Percentiles rank a stretch among this genome's conserved stretches.
Evolutionary conservation across 768 basidiomycete species (phyloP).

Genomic region (Rhizopogon rudus): DNA sequence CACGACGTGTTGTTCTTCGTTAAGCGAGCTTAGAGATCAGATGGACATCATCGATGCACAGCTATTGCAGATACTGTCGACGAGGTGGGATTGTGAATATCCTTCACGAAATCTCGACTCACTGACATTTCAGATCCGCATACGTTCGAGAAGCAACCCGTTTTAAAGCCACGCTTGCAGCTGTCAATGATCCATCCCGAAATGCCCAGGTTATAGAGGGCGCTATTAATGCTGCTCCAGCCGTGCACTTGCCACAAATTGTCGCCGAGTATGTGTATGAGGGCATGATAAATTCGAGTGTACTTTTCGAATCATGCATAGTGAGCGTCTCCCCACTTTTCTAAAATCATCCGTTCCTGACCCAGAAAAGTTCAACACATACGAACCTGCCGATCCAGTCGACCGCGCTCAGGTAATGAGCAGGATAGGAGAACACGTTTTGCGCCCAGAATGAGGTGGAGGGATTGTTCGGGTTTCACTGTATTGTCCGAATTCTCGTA

Average conservation of each 20-base stretch:
- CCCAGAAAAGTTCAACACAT: background rate
- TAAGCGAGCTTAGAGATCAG: slow-evolving; percentile 12
- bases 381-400: background rate
- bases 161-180: slow-evolving; percentile 14
- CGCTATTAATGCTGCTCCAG: slow-evolving; percentile 13
- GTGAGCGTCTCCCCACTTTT: slow-evolving; percentile 4
- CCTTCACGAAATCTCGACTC: background rate
- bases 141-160: slow-evolving; percentile 22
- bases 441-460: too few species aligned
- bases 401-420: too few species aligned
- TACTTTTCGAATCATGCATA: slow-evolving; percentile 17
- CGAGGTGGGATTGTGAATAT: slow-evolving; percentile 4
- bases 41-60: slow-evolving; percentile 16
- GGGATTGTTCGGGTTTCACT: background rate
- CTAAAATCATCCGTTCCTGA: background rate
- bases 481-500: background rate
- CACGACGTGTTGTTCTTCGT: slow-evolving; percentile 20
- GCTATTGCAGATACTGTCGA: slow-evolving; percentile 14
- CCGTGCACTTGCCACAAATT: slow-evolving; percentile 16
- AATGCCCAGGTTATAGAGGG: slow-evolving; percentile 15
- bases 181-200: slow-evolving; percentile 9
- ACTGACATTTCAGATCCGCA: slow-evolving; percentile 7
- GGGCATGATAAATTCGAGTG: slow-evolving; percentile 14
- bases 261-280: slow-evolving; percentile 17
- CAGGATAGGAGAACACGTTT: too few species aligned